Percentiles rank a stretch among this genome's conserved stretches.
phyloP scores from a whole-genome alignment of 805 yeast species.

The Saccharomycopsis sp. region DNA sequence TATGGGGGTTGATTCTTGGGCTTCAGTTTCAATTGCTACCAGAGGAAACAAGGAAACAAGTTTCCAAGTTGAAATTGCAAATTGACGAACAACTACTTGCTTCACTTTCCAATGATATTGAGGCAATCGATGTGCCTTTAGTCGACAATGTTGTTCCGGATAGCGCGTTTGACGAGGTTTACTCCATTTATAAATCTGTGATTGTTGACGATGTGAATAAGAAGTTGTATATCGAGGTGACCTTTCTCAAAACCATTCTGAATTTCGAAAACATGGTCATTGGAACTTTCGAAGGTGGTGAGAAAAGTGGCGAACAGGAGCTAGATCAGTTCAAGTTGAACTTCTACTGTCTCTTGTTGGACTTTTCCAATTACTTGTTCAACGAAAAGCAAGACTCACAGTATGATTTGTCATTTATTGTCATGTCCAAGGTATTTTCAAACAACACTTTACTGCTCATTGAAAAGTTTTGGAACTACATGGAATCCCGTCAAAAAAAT shows the following conservation, averaged over 20 bases:
- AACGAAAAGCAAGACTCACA: conserved; percentile 14
- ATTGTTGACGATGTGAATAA: conserved; percentile 13
- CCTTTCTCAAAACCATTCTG: conserved; percentile 7
- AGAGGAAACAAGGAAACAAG: too few relatives aligned
- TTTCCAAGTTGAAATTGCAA: too few relatives aligned
- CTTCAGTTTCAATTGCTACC: too few relatives aligned
- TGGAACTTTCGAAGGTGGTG: background rate
- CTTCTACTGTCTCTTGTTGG: conserved; percentile 11
- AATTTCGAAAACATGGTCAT: conserved; percentile 1
- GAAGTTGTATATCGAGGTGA: conserved; percentile 14
- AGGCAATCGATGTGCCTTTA: too few relatives aligned
- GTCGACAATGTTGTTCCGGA: too few relatives aligned
- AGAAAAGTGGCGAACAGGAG: background rate
- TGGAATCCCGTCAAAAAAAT: conserved; percentile 14
- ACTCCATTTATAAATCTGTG: too few relatives aligned
- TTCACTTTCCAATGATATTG: too few relatives aligned
- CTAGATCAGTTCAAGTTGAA: conserved; percentile 3
- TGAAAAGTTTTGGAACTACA: conserved; percentile 12
- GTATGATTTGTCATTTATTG: conserved; percentile 17
- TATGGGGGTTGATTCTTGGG: too few relatives aligned
- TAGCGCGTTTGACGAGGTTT: too few relatives aligned
- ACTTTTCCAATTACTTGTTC: conserved; percentile 13
- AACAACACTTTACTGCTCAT: conserved; percentile 5
- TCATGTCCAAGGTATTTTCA: conserved; percentile 6
- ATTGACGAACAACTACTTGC: too few relatives aligned